phyloP scores from a whole-genome alignment of 2,329 filamentous ascomycete species.

The Phaeosphaeriaceae sp. region DNA sequence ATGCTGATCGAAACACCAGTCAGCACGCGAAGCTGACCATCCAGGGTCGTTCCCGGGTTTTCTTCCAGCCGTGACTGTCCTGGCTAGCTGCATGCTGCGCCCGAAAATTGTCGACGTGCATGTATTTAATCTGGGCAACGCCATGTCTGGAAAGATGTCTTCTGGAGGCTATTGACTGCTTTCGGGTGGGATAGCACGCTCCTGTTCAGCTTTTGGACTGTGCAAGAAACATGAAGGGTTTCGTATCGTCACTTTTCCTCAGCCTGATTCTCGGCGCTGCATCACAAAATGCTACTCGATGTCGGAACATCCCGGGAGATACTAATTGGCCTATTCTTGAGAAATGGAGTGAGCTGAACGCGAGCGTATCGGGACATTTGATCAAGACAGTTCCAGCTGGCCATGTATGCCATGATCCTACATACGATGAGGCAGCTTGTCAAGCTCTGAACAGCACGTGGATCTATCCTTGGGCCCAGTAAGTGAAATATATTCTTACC shows the following conservation, averaged over 20 bases:
- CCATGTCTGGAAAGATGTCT: background rate
- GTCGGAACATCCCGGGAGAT: conserved; percentile 2
- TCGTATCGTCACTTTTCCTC: background rate
- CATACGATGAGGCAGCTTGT: conserved; percentile 25
- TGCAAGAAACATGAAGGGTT: background rate
- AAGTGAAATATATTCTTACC: conserved; percentile 15
- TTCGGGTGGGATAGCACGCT: background rate
- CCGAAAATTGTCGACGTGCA: background rate
- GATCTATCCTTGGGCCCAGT: conserved; percentile 21
- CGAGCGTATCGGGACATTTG: background rate
- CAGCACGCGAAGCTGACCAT: background rate
- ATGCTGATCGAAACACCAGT: background rate
- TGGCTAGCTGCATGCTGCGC: background rate
- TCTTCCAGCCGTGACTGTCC: background rate
- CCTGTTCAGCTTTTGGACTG: background rate
- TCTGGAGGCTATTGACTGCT: background rate
- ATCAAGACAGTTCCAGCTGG: conserved; percentile 3
- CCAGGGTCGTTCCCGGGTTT: background rate
- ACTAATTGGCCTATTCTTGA: background rate
- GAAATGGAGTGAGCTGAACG: background rate
- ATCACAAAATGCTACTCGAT: background rate
- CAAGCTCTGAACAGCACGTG: conserved; percentile 23
- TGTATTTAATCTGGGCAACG: background rate
- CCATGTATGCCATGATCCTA: conserved; percentile 38
- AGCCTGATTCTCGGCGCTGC: background rate